Evolutionary conservation across 2,329 filamentous ascomycete genomes (phyloP), one percentile per base, ranked within the genome.

Genomic region (Aspergillus japonicus): DNA sequence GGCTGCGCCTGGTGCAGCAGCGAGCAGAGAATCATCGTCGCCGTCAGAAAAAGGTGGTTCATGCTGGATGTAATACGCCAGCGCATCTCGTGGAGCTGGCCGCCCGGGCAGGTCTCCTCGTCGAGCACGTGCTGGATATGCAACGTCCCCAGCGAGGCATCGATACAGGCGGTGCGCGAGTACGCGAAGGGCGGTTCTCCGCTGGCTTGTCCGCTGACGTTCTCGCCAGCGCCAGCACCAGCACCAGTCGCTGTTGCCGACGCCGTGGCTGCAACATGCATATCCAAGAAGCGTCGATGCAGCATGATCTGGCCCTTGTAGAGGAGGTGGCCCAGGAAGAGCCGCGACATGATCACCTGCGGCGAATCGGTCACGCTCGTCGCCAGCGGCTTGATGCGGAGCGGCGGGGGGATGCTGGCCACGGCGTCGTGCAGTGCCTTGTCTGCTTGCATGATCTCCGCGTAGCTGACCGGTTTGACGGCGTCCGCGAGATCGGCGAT

Each of bases 21-120:
- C 10, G 61, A 75, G 61, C 83, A 87, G 3, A 88, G 64, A 2
- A 87, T 77, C 79, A 85, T 84, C 52, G 82, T 81, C 0, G 85
- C 85, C 1, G 87, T 78, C 50, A 88, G 74, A 54, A 85, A 88
- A 65, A 87, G 84, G 63, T 87, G 85, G 52, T 85, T 80, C 19
- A 82, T 80, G 4, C 87, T 70, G 1, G 82, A 83, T 2, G 81
- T 82, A 21, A 86, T 71, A 62, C 86, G 85, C 84, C 85, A 88
- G 4, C 80, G 79, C 50, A 82, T 79, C 50, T 76, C 74, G 62
- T 78, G 74, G 11, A 88, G 75, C 50, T 83, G 73, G 4, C 81
- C 82, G 2, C 83, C 84, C 0, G 83, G 82, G 51, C 78, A 78
- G 5, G 78, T 80, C 50, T 83, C 80, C 49, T 80, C 73, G 62